Evolutionary conservation across 768 basidiomycete genomes (phyloP).

Genomic region (Kwoniella botswanensis): DNA sequence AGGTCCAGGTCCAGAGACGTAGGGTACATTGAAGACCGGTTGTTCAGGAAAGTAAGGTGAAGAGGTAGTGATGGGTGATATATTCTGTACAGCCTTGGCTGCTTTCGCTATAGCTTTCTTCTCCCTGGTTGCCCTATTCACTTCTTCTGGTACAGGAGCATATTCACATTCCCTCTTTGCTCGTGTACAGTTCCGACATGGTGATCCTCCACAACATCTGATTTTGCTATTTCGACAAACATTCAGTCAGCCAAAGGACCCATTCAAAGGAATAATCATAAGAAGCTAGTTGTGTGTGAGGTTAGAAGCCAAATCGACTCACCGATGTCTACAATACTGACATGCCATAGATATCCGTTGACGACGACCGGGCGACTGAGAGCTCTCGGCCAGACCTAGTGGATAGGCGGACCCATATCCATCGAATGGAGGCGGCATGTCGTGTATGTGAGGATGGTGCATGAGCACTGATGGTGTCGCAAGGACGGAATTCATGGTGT

Average conservation of each 20-base stretch:
- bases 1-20: conserved; percentile 24
- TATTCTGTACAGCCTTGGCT: conserved; percentile 22
- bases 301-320: conserved; percentile 10
- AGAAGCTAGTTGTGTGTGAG: neutral
- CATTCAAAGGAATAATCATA: neutral
- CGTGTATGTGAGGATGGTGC: conserved; percentile 24
- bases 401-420: conserved; percentile 29
- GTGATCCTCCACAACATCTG: conserved; percentile 47
- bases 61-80: conserved; percentile 27
- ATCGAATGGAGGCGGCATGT: conserved; percentile 27
- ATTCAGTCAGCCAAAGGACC: conserved; percentile 2
- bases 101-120: conserved; percentile 52
- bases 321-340: conserved; percentile 53
- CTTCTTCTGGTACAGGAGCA: conserved; percentile 53
- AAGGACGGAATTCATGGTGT: conserved; percentile 27
- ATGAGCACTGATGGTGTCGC: conserved; percentile 40
- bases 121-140: conserved; percentile 52
- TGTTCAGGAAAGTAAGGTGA: conserved; percentile 38
- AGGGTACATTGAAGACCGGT: conserved; percentile 37
- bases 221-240: conserved; percentile 40
- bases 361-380: conserved; percentile 32
- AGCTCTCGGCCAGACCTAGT: conserved; percentile 12
- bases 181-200: conserved; percentile 52
- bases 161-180: conserved; percentile 49
- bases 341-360: conserved; percentile 53